These are phyloP conservation scores for Wickerhamomyces bovis DNA, from an alignment of 805 yeast genomes.

Conservation along the genomic window DNA sequence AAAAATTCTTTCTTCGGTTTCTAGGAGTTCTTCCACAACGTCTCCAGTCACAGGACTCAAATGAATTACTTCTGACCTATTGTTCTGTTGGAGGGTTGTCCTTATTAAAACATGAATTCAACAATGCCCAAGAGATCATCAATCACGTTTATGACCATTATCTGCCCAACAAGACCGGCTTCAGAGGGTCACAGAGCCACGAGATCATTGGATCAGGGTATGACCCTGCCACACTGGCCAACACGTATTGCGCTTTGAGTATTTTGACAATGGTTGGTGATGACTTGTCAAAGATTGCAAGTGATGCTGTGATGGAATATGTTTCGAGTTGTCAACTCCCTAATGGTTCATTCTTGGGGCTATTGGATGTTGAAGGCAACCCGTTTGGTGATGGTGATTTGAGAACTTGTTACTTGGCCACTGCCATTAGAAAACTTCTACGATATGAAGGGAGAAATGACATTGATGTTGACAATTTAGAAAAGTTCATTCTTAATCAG, in stretches of 20 bases:
- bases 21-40: conserved; percentile 47
- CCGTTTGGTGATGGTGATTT: conserved; percentile 63
- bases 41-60: conserved; percentile 60
- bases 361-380: conserved; percentile 26
- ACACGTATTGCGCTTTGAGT: conserved; percentile 72
- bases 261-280: conserved; percentile 46
- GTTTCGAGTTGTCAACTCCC: conserved; percentile 53
- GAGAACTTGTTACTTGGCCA: conserved; percentile 70
- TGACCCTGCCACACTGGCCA: conserved; percentile 62
- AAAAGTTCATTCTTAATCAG: conserved; percentile 30
- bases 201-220: conserved; percentile 26
- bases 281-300: conserved; percentile 34
- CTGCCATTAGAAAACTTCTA: conserved; percentile 50
- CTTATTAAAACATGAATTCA: conserved; percentile 23
- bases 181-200: conserved; percentile 54
- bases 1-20: conserved; percentile 44
- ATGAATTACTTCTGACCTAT: conserved; percentile 61
- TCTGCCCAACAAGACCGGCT: conserved; percentile 39
- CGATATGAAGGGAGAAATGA: conserved; percentile 13
- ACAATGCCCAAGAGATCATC: conserved; percentile 27
- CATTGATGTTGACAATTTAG: conserved; percentile 37
- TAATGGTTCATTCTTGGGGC: conserved; percentile 53
- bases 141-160: conserved; percentile 43
- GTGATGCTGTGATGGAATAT: conserved; percentile 42
- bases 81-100: conserved; percentile 56